Base-by-base conservation (phyloP, 768 basidiomycete genomes). In the Lyophyllum atratum region DNA sequence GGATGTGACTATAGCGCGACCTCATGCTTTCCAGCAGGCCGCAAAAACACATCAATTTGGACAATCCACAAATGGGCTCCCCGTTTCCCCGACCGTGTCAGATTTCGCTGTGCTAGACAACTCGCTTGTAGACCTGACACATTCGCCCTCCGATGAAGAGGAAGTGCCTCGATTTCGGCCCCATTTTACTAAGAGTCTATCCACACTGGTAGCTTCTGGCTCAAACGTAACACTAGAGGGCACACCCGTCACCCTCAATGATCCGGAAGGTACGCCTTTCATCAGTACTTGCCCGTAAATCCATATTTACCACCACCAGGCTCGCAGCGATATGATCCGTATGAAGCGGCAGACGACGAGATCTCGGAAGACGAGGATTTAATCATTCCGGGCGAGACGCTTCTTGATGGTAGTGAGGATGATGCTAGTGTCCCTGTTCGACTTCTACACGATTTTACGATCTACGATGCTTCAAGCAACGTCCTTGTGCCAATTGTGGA, bases 351-450 rank as follows among this genome's bases (percentile, higher is more conserved):
- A 11, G 64, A 68, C 19, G 69, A 74, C 46, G 73, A 75, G 43
- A 54, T 77, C 17, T 56, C 70, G 14, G 83, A 82, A 56, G 76
- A 74, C 7, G 69, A 70, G 12, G 66, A 76, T 45, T 59, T 83
- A 14, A 64, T 70, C n/a, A 64, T 85, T 25, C 70, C 71, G 25
- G 79, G 79, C 28, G 84, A 85, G 68, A 70, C 68, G 1, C 54
- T 61, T 25, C 56, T 59, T 4, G 34, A 37, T 15, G 3, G 6
- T 7, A 5, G 4, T 3, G 58, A 37, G 29, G 47, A 42, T 52
- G 59, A 62, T 48, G 74, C 70, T 39, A 74, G 76, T 8, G 60
- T 87, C 29, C 89, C 89, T 14, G 73, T 90, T 43, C 81, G 89
- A 7, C 59, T 78, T 0, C 72, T 90, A 9, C 69, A 74, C 0